phyloP scores from a whole-genome alignment of 192 early-diverging fungal species.

The Powellomyces hirtus region DNA sequence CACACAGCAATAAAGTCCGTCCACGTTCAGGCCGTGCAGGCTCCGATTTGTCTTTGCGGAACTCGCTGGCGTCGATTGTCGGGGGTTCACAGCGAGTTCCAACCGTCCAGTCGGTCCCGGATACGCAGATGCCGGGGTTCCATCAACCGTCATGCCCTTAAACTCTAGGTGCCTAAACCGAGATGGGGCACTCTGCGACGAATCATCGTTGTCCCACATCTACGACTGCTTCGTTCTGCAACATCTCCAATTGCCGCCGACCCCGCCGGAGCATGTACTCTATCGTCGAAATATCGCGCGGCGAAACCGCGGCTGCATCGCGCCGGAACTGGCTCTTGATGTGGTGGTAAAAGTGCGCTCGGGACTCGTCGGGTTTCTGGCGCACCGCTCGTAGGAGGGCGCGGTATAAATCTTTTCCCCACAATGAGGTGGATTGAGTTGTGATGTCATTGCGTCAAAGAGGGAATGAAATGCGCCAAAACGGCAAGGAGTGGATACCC shows the following conservation, averaged over 20 bases:
- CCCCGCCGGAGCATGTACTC: slow-evolving; percentile 31
- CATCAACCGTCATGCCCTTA: too few relatives aligned
- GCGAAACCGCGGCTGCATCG: slow-evolving; percentile 11
- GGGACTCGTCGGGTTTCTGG: slow-evolving; percentile 18
- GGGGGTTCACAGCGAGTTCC: too few relatives aligned
- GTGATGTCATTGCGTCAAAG: neutral
- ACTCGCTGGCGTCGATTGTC: too few relatives aligned
- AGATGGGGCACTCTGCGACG: too few relatives aligned
- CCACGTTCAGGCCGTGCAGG: too few relatives aligned
- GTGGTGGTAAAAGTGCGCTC: slow-evolving; percentile 12
- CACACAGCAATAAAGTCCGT: too few relatives aligned
- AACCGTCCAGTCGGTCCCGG: too few relatives aligned
- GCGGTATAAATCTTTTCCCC: slow-evolving; percentile 24
- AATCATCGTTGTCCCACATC: too few relatives aligned
- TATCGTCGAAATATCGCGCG: slow-evolving; percentile 26
- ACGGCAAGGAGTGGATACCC: neutral
- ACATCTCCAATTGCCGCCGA: slow-evolving; percentile 19
- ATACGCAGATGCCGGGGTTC: too few relatives aligned
- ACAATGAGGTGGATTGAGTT: neutral
- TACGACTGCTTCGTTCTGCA: slow-evolving; percentile 19
- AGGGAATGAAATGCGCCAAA: neutral
- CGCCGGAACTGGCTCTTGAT: slow-evolving; percentile 17
- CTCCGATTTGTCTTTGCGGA: too few relatives aligned
- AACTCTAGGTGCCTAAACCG: too few relatives aligned
- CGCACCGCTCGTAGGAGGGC: slow-evolving; percentile 12